Evolutionary conservation across 495 filamentous ascomycete species (phyloP).

Genomic region (Jackrogersella multiformis): DNA sequence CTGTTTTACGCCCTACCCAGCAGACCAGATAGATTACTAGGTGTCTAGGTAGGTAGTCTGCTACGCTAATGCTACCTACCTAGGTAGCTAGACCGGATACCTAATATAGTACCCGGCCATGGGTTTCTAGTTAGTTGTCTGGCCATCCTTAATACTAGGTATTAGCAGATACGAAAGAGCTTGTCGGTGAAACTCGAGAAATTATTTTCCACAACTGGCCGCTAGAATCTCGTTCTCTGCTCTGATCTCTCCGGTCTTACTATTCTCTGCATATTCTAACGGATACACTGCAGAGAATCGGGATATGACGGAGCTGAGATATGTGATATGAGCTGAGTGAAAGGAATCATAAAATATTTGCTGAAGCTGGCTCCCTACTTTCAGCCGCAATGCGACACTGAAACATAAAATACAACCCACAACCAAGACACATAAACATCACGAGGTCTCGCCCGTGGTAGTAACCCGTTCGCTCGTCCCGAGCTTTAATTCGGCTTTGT

Average conservation of each 20-base stretch:
- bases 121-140: neutral
- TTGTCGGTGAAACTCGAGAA: neutral
- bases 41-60: no score
- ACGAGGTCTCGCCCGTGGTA: constrained; percentile 1
- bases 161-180: constrained; percentile 12
- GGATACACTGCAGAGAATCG: neutral
- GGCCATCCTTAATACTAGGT: neutral
- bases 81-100: neutral
- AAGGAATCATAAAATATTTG: constrained; percentile 18
- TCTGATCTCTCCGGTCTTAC: neutral
- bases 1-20: neutral
- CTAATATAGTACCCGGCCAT: neutral
- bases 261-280: neutral
- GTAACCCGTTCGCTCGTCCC: neutral
- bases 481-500: constrained; percentile 15
- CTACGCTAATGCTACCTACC: no score
- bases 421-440: neutral
- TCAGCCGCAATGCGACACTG: constrained; percentile 36
- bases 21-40: no score
- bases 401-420: constrained; percentile 1
- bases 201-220: neutral
- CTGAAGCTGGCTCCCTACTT: neutral
- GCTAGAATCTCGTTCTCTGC: neutral
- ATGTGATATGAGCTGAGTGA: neutral
- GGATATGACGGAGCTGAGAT: constrained; percentile 2